Conservation (phyloP, 495 filamentous ascomycete species). For the Bacidia gigantensis region DNA sequence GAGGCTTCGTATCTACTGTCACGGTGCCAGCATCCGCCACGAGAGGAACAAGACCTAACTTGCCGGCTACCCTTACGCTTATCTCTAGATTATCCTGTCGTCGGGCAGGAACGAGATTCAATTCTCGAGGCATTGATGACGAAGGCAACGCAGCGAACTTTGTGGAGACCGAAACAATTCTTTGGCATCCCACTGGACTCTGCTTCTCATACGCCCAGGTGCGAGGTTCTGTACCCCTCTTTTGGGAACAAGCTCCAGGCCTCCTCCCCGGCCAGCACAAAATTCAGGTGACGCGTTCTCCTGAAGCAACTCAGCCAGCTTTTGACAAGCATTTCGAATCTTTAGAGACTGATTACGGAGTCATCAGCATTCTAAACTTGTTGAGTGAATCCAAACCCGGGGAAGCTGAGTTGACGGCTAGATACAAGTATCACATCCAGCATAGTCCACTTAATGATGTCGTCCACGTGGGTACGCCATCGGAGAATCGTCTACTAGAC, state of each 20-base stretch:
- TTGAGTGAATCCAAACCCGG: constrained; percentile 74
- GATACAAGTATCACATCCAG: constrained; percentile 63
- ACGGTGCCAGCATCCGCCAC: constrained; percentile 44
- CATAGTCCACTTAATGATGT: constrained; percentile 50
- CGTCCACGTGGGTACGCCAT: constrained; percentile 25
- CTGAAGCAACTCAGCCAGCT: constrained; percentile 84
- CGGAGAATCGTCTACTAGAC: constrained; percentile 56
- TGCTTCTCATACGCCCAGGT: constrained; percentile 91
- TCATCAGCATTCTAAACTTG: constrained; percentile 80
- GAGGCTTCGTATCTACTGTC: constrained; percentile 78
- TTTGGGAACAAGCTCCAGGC: constrained; percentile 89
- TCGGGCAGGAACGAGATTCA: constrained; percentile 90
- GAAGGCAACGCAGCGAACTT: constrained; percentile 95
- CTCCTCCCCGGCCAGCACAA: constrained; percentile 90
- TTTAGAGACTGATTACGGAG: constrained; percentile 72
- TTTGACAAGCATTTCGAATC: constrained; percentile 88
- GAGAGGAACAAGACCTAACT: constrained; percentile 33
- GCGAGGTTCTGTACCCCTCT: constrained; percentile 82
- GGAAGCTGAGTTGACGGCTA: constrained; percentile 64
- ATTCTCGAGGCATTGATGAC: constrained; percentile 91
- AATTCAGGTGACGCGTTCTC: constrained; percentile 75
- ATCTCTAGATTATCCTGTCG: constrained; percentile 86
- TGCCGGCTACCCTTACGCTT: constrained; percentile 71
- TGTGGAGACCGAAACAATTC: constrained; percentile 52
- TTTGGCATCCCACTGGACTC: constrained; percentile 58